A percentile compares a stretch with the other conserved stretches of the same genome.
These are phyloP conservation scores for Neonectria sp. DNA, from an alignment of 2,329 filamentous ascomycete genomes.

Conservation along the genomic window DNA sequence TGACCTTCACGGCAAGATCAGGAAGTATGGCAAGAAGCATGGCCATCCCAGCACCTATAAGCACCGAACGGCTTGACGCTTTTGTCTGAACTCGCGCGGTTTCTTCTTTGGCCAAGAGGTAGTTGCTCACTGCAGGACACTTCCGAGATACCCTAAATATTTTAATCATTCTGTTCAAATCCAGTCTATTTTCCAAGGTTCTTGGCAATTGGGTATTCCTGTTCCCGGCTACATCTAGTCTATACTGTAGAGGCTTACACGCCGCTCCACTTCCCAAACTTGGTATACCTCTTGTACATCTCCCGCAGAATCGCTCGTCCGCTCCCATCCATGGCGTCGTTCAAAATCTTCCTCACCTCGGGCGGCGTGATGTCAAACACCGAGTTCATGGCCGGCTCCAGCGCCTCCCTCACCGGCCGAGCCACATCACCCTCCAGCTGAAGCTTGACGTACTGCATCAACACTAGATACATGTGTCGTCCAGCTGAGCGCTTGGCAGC, in stretches of 20 bases:
- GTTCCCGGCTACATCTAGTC: slow-evolving; percentile 17
- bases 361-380: slow-evolving; percentile 71
- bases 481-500: slow-evolving; percentile 74
- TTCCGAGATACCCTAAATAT: slow-evolving; percentile 40
- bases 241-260: slow-evolving; percentile 55
- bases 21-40: slow-evolving; percentile 68
- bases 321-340: slow-evolving; percentile 72
- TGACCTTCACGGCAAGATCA: slow-evolving; percentile 72
- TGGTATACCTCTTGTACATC: slow-evolving; percentile 72
- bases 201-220: slow-evolving; percentile 35
- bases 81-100: neutral
- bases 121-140: neutral
- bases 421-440: slow-evolving; percentile 71
- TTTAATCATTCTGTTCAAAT: slow-evolving; percentile 31
- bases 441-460: slow-evolving; percentile 73
- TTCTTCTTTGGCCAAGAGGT: neutral
- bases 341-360: slow-evolving; percentile 69
- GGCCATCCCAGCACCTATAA: slow-evolving; percentile 70
- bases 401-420: slow-evolving; percentile 66
- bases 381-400: slow-evolving; percentile 72
- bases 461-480: slow-evolving; percentile 72
- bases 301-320: slow-evolving; percentile 72
- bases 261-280: slow-evolving; percentile 76
- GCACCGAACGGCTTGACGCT: slow-evolving; percentile 41
- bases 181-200: slow-evolving; percentile 29